Conservation (phyloP, 768 basidiomycete species). For the Clitopilus passeckerianus region DNA sequence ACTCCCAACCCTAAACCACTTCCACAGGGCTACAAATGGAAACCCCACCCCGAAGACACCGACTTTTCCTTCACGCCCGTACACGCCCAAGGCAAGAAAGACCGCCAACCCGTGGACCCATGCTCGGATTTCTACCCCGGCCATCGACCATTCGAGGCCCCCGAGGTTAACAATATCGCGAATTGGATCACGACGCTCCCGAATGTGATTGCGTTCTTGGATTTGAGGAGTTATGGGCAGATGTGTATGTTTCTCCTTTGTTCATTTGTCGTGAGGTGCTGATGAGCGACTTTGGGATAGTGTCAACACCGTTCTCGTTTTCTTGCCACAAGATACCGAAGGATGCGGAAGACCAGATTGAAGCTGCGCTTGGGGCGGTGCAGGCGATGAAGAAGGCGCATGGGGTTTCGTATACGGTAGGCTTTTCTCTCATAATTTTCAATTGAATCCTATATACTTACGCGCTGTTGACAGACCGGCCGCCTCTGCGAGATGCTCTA, state of each 20-base stretch:
- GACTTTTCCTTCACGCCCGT: neutral
- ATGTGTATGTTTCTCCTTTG: slow-evolving; percentile 48
- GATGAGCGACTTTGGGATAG: neutral
- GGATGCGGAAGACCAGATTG: slow-evolving; percentile 67
- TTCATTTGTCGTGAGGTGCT: neutral
- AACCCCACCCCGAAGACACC: slow-evolving; percentile 21
- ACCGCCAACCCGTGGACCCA: slow-evolving; percentile 30
- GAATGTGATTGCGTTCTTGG: slow-evolving; percentile 60
- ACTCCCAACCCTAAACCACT: neutral
- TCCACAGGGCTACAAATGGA: slow-evolving; percentile 69
- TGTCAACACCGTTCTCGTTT: neutral
- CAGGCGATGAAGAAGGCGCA: slow-evolving; percentile 35
- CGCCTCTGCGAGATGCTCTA: slow-evolving; percentile 24
- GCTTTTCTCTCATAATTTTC: neutral
- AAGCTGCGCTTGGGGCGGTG: slow-evolving; percentile 58
- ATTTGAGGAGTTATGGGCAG: slow-evolving; percentile 80
- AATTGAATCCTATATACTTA: neutral
- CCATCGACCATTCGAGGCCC: slow-evolving; percentile 65
- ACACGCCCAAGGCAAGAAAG: neutral
- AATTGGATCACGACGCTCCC: slow-evolving; percentile 55
- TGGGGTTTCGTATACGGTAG: neutral
- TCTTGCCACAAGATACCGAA: slow-evolving; percentile 25
- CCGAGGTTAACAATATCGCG: slow-evolving; percentile 72
- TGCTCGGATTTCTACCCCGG: slow-evolving; percentile 82
- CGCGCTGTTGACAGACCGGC: slow-evolving; percentile 12